Percentiles rank a stretch among this genome's conserved stretches.
These are phyloP conservation scores for Pistacia atlantica DNA, from an alignment of 345 rosid genomes.

Conservation along the genomic window DNA sequence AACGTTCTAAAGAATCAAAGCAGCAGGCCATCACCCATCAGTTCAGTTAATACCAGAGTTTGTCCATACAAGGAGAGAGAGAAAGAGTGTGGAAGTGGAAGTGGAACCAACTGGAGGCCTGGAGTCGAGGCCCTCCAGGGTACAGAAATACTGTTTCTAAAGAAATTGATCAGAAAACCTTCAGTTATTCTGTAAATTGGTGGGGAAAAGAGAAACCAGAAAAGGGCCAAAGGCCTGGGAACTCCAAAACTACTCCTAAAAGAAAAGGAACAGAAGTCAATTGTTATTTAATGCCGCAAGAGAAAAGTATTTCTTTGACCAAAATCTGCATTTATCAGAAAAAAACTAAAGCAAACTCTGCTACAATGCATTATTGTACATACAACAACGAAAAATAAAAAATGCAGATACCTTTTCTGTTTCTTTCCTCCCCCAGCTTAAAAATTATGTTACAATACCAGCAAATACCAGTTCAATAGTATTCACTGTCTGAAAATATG, in stretches of 20 bases:
- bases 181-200: background rate
- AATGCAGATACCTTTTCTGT: slow-evolving; percentile 7
- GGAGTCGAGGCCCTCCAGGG: background rate
- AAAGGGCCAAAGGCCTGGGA: background rate
- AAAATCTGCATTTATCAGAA: slow-evolving; percentile 2
- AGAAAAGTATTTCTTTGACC: background rate
- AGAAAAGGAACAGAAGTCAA: background rate
- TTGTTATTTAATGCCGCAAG: background rate
- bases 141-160: background rate
- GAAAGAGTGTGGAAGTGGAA: background rate
- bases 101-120: slow-evolving; percentile 1
- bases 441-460: slow-evolving; percentile 17
- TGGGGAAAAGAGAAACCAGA: background rate
- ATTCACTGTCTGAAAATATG: slow-evolving; percentile 1
- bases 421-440: slow-evolving; percentile 1
- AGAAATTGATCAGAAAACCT: background rate
- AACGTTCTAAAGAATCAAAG: background rate
- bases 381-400: slow-evolving; percentile 13
- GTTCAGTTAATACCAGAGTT: no score
- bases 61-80: background rate
- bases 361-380: slow-evolving; percentile 12
- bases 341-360: background rate
- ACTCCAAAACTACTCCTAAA: background rate
- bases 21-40: background rate
- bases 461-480: slow-evolving; percentile 5